phyloP scores from a whole-genome alignment of 768 basidiomycete species.

The Tricholoma hemisulphureum region DNA sequence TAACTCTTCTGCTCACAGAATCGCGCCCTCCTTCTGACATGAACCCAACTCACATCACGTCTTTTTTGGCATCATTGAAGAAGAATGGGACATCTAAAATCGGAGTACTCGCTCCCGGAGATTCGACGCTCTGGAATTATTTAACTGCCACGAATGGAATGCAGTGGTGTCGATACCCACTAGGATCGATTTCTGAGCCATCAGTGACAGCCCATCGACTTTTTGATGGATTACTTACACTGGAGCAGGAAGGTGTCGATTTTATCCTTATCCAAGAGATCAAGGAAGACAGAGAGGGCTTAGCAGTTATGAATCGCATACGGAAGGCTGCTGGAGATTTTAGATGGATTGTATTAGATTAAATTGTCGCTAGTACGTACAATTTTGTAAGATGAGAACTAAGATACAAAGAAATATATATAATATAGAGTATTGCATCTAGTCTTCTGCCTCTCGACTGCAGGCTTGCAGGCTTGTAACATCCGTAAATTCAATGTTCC shows the following conservation, averaged over 20 bases:
- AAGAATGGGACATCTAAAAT: constrained; percentile 42
- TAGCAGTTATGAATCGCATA: constrained; percentile 94
- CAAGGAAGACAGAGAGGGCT: constrained; percentile 73
- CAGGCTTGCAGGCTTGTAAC: too few relatives aligned
- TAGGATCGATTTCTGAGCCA: constrained; percentile 55
- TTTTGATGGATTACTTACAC: constrained; percentile 81
- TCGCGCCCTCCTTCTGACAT: constrained; percentile 39
- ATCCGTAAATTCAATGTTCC: too few relatives aligned
- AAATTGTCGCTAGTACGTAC: constrained; percentile 2
- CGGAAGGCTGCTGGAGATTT: constrained; percentile 80
- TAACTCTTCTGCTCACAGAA: constrained; percentile 64
- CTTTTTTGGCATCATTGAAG: constrained; percentile 46
- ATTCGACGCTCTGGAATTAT: constrained; percentile 45
- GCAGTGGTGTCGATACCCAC: constrained; percentile 54
- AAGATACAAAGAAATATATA: background rate
- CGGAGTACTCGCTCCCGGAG: constrained; percentile 66
- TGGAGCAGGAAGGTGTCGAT: constrained; percentile 77
- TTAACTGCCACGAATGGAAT: constrained; percentile 35
- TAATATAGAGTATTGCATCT: background rate
- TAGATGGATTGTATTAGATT: constrained; percentile 29
- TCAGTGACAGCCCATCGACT: constrained; percentile 73
- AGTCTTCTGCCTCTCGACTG: background rate
- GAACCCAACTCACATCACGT: constrained; percentile 26
- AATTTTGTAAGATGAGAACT: background rate
- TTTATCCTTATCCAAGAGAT: constrained; percentile 85